Percentiles rank a stretch among this genome's conserved stretches.
Conservation (phyloP, 768 basidiomycete genomes). For the Tricholoma hemisulphureum region DNA sequence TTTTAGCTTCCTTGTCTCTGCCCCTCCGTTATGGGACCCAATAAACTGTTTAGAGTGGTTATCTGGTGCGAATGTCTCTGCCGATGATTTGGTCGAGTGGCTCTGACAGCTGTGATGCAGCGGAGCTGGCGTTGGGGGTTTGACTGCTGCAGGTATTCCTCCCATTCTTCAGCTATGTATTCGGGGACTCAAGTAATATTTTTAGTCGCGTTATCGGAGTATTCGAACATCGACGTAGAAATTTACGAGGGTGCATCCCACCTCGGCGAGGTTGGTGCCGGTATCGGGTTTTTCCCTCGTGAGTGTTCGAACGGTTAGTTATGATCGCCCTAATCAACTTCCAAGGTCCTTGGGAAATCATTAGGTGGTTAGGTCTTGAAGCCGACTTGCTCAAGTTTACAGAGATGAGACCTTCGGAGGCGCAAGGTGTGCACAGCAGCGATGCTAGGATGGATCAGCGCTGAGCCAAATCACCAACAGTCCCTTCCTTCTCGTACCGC, state of each 20-base stretch:
- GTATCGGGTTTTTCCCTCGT: slow-evolving; percentile 56
- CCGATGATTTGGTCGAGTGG: slow-evolving; percentile 10
- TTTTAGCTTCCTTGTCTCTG: slow-evolving; percentile 7
- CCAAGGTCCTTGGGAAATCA: not conserved
- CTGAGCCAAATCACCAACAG: slow-evolving; percentile 9
- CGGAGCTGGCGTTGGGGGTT: slow-evolving; percentile 53
- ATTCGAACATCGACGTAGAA: slow-evolving; percentile 54
- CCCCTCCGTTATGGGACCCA: slow-evolving; percentile 24
- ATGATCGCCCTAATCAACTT: not conserved
- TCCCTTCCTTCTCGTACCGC: slow-evolving; percentile 26
- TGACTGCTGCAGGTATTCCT: slow-evolving; percentile 40
- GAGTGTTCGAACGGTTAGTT: slow-evolving; percentile 22
- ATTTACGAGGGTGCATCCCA: slow-evolving; percentile 53
- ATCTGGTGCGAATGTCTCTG: slow-evolving; percentile 46
- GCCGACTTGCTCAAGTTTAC: not conserved
- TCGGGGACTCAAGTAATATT: slow-evolving; percentile 8
- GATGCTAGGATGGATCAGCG: not conserved
- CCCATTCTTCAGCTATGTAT: not conserved
- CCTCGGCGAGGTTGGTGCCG: slow-evolving; percentile 59
- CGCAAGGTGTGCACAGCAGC: not conserved
- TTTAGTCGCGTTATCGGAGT: slow-evolving; percentile 43
- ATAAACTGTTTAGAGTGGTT: slow-evolving; percentile 46
- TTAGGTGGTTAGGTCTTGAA: not conserved
- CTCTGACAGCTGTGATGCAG: slow-evolving; percentile 28
- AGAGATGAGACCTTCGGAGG: not conserved